Percentiles rank a stretch among this genome's conserved stretches.
These are phyloP conservation scores for Chaetoceros tenuissimus DNA, from an alignment of 108 stramenopile species.

Conservation along the genomic window DNA sequence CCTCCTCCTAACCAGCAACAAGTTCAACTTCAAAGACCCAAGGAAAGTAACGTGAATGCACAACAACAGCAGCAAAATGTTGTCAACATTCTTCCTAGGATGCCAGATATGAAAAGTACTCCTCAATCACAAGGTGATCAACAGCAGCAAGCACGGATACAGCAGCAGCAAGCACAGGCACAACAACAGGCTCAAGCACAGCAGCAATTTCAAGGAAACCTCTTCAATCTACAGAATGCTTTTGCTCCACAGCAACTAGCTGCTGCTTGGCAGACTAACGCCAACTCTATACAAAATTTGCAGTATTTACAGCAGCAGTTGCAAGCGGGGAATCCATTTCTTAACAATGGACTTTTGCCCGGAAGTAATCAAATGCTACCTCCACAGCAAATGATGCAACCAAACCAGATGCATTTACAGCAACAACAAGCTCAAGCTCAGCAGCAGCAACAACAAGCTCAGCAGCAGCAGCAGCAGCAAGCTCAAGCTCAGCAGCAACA, in stretches of 20 bases:
- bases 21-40: too few relatives aligned
- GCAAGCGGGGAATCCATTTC: neutral
- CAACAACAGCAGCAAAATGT: too few relatives aligned
- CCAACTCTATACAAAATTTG: constrained; percentile 9
- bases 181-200: constrained; percentile 8
- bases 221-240: constrained; percentile 9
- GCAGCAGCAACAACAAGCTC: constrained; percentile 24
- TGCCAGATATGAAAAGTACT: too few relatives aligned
- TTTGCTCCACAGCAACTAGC: constrained; percentile 12
- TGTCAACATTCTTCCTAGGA: too few relatives aligned
- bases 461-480: constrained; percentile 30
- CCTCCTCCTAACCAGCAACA: too few relatives aligned
- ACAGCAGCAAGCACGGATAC: too few relatives aligned
- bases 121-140: too few relatives aligned
- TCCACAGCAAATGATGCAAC: neutral
- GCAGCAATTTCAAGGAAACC: too few relatives aligned
- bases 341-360: constrained; percentile 1
- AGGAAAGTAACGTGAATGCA: too few relatives aligned
- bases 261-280: constrained; percentile 15
- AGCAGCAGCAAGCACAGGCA: neutral
- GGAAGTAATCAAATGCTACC: constrained; percentile 8
- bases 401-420: constrained; percentile 1
- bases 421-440: constrained; percentile 7
- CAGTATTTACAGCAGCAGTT: constrained; percentile 6
- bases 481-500: constrained; percentile 30